Evolutionary conservation across 371 early-diverging fungal species (phyloP).

Genomic region (Funneliformis caledonium): DNA sequence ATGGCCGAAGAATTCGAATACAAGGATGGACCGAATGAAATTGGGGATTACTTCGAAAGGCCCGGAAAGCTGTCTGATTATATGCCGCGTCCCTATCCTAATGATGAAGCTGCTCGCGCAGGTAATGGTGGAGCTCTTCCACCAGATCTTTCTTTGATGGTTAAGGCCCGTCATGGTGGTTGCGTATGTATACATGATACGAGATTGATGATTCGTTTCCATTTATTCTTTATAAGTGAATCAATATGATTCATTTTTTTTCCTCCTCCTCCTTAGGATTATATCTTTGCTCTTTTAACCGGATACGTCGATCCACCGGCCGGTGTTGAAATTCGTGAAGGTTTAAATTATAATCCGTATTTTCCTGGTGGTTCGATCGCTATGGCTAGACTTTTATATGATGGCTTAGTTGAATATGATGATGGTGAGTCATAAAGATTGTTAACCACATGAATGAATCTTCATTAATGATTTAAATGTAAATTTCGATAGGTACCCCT

Average conservation of each 20-base stretch:
- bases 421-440: slow-evolving; percentile 65
- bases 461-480: not conserved
- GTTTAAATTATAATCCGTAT: slow-evolving; percentile 97
- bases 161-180: slow-evolving; percentile 95
- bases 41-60: slow-evolving; percentile 91
- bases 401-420: slow-evolving; percentile 95
- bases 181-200: slow-evolving; percentile 57
- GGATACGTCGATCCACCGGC: slow-evolving; percentile 97
- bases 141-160: slow-evolving; percentile 95
- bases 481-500: slow-evolving; percentile 68
- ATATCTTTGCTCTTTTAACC: slow-evolving; percentile 92
- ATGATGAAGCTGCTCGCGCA: slow-evolving; percentile 96
- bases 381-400: slow-evolving; percentile 95
- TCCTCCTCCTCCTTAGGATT: slow-evolving; percentile 64
- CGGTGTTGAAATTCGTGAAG: slow-evolving; percentile 93
- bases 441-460: not conserved
- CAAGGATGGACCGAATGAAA: slow-evolving; percentile 93
- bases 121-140: slow-evolving; percentile 96
- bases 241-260: not conserved
- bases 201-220: not conserved
- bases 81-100: slow-evolving; percentile 92
- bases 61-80: slow-evolving; percentile 97
- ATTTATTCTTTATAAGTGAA: slow-evolving; percentile 41
- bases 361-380: slow-evolving; percentile 99
- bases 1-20: slow-evolving; percentile 94